These are phyloP conservation scores for Thalia dealbata DNA, from an alignment of 176 grass and related monocot genomes.

Conservation along the genomic window DNA sequence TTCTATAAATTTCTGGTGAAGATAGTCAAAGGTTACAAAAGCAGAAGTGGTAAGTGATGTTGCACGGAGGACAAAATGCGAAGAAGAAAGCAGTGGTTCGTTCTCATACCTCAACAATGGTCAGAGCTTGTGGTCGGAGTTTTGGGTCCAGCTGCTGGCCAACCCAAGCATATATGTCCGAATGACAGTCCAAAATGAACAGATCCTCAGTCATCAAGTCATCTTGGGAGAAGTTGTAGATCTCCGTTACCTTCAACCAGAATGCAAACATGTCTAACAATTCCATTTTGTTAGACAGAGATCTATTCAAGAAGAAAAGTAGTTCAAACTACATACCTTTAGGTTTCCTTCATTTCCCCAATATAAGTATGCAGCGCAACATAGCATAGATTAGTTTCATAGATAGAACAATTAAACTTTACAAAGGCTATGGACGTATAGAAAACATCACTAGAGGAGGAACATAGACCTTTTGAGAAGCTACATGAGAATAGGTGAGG, in stretches of 20 bases:
- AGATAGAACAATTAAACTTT: slow-evolving; percentile 24
- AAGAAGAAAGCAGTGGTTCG: background rate
- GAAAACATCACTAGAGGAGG: background rate
- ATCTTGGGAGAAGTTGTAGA: slow-evolving; percentile 96
- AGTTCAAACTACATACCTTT: slow-evolving; percentile 51
- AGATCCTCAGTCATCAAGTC: slow-evolving; percentile 97
- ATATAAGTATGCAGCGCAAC: slow-evolving; percentile 18
- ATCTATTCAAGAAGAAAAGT: slow-evolving; percentile 16
- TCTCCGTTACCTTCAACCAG: slow-evolving; percentile 73
- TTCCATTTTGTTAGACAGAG: background rate
- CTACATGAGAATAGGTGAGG: slow-evolving; percentile 81
- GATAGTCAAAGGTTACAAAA: slow-evolving; percentile 7
- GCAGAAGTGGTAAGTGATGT: background rate
- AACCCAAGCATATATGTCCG: slow-evolving; percentile 74
- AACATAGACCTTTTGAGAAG: slow-evolving; percentile 51
- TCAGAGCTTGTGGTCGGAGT: slow-evolving; percentile 65
- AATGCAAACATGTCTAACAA: slow-evolving; percentile 20
- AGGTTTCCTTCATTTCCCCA: slow-evolving; percentile 53
- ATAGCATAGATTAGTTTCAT: slow-evolving; percentile 20
- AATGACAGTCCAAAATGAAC: slow-evolving; percentile 87
- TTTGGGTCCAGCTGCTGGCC: slow-evolving; percentile 76
- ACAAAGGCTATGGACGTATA: slow-evolving; percentile 24
- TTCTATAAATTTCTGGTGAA: slow-evolving; percentile 81
- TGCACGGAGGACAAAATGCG: background rate
- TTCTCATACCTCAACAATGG: slow-evolving; percentile 69